Percentiles rank a stretch among this genome's conserved stretches.
Conservation (phyloP, 139 green algal species). For the Micractinium sp. region DNA sequence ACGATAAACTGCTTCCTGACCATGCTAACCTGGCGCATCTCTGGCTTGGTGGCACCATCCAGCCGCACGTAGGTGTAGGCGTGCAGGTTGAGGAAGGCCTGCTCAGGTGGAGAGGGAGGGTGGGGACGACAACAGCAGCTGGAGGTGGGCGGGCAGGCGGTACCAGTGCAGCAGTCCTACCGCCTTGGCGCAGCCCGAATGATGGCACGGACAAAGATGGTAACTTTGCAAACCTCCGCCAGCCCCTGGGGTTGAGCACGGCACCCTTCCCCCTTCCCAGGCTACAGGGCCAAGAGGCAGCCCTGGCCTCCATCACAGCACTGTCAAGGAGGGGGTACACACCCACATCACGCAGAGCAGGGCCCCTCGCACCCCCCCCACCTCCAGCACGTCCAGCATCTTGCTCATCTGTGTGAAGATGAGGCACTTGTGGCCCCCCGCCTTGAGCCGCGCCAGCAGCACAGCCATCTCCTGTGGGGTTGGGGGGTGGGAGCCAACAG, state of each 20-base stretch:
- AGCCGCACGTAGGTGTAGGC: slow-evolving; percentile 94
- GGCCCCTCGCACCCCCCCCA: not conserved
- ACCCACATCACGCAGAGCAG: too few relatives aligned
- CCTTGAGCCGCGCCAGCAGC: slow-evolving; percentile 85
- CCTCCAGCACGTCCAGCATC: slow-evolving; percentile 98
- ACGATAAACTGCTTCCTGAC: too few relatives aligned
- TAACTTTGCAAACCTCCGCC: too few relatives aligned
- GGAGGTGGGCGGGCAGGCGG: too few relatives aligned
- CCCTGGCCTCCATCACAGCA: too few relatives aligned
- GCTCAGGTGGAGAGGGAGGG: not conserved
- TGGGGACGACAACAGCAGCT: not conserved
- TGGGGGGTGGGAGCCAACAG: not conserved
- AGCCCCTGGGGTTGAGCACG: too few relatives aligned
- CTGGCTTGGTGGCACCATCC: slow-evolving; percentile 96
- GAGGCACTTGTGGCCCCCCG: slow-evolving; percentile 84
- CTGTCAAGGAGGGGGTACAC: too few relatives aligned
- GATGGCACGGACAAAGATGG: too few relatives aligned
- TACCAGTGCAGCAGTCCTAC: too few relatives aligned
- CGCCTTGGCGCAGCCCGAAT: too few relatives aligned
- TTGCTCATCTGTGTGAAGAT: slow-evolving; percentile 98
- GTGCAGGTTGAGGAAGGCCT: slow-evolving; percentile 94
- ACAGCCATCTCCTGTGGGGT: slow-evolving; percentile 75
- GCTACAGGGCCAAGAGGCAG: too few relatives aligned
- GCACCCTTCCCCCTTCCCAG: too few relatives aligned
- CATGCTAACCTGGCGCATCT: slow-evolving; percentile 81